Conservation (phyloP, 768 basidiomycete species). For the Rhizopogon roseolus region DNA sequence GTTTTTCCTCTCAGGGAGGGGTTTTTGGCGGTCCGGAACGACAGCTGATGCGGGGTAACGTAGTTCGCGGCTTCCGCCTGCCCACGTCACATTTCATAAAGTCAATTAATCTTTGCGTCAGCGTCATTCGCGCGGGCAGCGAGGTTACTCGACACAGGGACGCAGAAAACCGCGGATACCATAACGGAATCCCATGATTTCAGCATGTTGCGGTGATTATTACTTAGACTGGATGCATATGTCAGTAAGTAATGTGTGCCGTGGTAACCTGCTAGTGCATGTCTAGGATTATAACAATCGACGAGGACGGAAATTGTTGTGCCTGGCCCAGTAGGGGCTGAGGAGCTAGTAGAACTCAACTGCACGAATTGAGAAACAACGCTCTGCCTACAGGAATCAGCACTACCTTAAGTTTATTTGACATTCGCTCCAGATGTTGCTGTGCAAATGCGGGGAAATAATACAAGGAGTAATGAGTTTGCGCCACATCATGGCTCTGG, state of each 20-base stretch:
- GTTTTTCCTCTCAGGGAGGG: slow-evolving; percentile 16
- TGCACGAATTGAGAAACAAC: not conserved
- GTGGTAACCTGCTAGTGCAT: not conserved
- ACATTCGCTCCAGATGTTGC: slow-evolving; percentile 1
- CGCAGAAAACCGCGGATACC: slow-evolving; percentile 13
- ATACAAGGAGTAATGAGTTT: not conserved
- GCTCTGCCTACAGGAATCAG: not conserved
- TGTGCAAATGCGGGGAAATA: slow-evolving; percentile 16
- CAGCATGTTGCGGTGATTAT: slow-evolving; percentile 2
- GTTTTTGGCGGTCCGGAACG: slow-evolving; percentile 4
- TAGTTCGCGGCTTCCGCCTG: slow-evolving; percentile 8
- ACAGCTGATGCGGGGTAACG: slow-evolving; percentile 9
- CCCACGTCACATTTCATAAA: slow-evolving; percentile 13
- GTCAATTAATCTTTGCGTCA: slow-evolving; percentile 6
- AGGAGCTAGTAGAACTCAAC: not conserved
- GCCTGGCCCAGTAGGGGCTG: not conserved
- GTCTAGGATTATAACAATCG: not conserved
- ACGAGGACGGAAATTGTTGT: not conserved
- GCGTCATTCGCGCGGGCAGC: slow-evolving; percentile 10
- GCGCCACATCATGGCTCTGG: not conserved
- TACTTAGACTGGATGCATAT: not conserved
- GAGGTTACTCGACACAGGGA: slow-evolving; percentile 14
- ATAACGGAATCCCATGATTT: not conserved
- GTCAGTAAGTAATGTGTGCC: not conserved
- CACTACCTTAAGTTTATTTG: not conserved